Evolutionary conservation across 2,329 filamentous ascomycete genomes (phyloP).

Genomic region (Curvularia eragrostidis): DNA sequence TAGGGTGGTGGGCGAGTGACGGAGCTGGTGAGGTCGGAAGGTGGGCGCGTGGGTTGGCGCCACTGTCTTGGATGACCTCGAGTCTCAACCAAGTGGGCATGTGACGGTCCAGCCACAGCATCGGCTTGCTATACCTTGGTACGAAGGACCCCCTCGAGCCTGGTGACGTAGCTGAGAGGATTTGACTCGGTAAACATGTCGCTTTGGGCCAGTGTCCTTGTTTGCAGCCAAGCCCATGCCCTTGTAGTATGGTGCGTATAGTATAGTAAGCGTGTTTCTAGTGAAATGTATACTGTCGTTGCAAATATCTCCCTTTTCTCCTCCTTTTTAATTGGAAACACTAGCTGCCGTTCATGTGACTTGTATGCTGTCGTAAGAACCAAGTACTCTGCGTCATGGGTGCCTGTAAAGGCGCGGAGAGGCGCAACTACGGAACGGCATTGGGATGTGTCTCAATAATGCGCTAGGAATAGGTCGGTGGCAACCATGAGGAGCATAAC

Average conservation of each 20-base stretch:
- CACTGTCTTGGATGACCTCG: constrained; percentile 43
- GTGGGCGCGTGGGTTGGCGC: constrained; percentile 37
- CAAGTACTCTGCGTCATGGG: not conserved
- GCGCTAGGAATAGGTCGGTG: not conserved
- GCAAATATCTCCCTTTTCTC: not conserved
- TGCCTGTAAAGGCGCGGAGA: not conserved
- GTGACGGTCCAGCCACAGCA: constrained; percentile 24
- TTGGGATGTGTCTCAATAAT: not conserved
- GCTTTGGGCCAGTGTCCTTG: not conserved
- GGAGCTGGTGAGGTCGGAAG: constrained; percentile 33
- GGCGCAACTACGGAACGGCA: not conserved
- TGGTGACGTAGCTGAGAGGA: constrained; percentile 9
- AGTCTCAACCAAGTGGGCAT: constrained; percentile 27
- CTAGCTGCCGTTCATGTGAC: not conserved
- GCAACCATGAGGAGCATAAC: not conserved
- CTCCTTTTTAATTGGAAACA: constrained; percentile 2
- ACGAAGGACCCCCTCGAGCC: not conserved
- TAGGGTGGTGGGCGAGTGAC: constrained; percentile 33
- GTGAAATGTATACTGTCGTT: not conserved
- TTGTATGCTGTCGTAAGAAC: not conserved
- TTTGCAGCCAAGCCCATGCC: constrained; percentile 2
- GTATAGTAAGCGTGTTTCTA: not conserved
- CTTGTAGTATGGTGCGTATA: not conserved
- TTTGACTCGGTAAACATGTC: not conserved
- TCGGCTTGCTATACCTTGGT: constrained; percentile 5